Base-by-base conservation (phyloP, 1,284 basidiomycete genomes). In the Ustilago hordei region DNA sequence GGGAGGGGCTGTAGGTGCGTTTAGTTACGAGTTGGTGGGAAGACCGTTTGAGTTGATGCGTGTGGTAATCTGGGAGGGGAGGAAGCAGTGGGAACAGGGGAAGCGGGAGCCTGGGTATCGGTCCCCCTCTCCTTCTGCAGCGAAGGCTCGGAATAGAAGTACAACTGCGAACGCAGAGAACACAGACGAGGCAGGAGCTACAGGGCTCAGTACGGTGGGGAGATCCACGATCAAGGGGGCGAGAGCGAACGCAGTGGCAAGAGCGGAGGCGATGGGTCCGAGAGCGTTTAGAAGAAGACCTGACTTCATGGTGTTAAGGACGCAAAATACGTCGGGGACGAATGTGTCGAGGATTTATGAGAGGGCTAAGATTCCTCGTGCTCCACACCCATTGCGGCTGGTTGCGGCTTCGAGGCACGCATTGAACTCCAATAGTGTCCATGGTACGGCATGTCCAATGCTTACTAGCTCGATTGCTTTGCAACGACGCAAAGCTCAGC, bases 11-110 rank as follows among this genome's bases (percentile, higher is more conserved):
- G 54, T 84, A 6, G 84, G 84, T 41, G 84, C 84, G 0, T 63
- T 78, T 31, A 55, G 78, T 11, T 86, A 85, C 64, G 82, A 84
- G 59, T 54, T 84, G 5, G 80, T 87, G 7, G 84, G 86, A 0
- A 63, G 86, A 7, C 87, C 87, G 4, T 84, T 86, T 54, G 87
- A 87, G 61, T 65, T 86, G 47, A 75, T 83, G 70, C 74, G 87
- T 9, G 77, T 77, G 3, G 86, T 86, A 15, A 81, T 87, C 23
- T 86, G 80, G 80, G 78, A 86, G 38, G 85, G 86, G 0, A 47
- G 82, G 8, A 73, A 82, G 48, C 63, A 72, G 23, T 85, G 83
- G 85, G 81, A 83, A 17, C 78, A 80, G 60, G 70, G 65, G 9
- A 78, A 80, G 38, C 69, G 75, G 2, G 74, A 77, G 45, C 45